Conservation (phyloP, 495 filamentous ascomycete species). For the Xylaria bambusicola region DNA sequence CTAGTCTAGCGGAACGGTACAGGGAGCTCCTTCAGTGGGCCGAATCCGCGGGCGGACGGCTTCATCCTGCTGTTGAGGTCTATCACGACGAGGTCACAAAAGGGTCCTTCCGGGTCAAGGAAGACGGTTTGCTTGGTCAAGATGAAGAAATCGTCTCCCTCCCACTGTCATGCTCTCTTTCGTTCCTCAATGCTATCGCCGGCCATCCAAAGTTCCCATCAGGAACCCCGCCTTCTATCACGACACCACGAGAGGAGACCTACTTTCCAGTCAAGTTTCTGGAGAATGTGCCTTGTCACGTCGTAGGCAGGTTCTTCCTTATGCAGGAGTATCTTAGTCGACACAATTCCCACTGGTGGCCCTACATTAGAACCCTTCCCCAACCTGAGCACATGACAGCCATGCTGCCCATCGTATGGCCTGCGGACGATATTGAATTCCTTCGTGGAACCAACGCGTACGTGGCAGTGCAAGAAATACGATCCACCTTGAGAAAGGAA, state of each 20-base stretch:
- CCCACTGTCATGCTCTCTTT: constrained; percentile 42
- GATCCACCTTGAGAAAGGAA: constrained; percentile 41
- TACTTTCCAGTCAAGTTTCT: constrained; percentile 44
- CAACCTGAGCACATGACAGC: constrained; percentile 43
- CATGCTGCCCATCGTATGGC: constrained; percentile 46
- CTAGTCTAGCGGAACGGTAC: constrained; percentile 26
- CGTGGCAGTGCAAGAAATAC: constrained; percentile 47
- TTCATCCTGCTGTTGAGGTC: constrained; percentile 47
- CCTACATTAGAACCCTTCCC: constrained; percentile 54
- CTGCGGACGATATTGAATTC: constrained; percentile 46
- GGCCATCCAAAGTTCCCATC: constrained; percentile 30
- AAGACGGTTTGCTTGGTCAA: constrained; percentile 15
- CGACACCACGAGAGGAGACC: not conserved
- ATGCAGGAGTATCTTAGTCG: constrained; percentile 50
- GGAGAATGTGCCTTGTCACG: constrained; percentile 40
- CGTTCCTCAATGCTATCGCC: constrained; percentile 47
- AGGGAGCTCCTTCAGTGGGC: constrained; percentile 39
- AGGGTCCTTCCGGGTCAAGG: constrained; percentile 46
- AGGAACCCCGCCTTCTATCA: constrained; percentile 8
- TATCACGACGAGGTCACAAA: constrained; percentile 45
- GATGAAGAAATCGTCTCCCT: constrained; percentile 42
- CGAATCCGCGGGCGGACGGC: constrained; percentile 33
- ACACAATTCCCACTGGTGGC: constrained; percentile 50
- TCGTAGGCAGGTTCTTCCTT: constrained; percentile 51
- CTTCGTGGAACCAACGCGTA: constrained; percentile 53